Percentiles rank a stretch among this genome's conserved stretches.
Evolutionary conservation across 148 eudicot genomes (phyloP).

Genomic region (Talinum fruticosum): DNA sequence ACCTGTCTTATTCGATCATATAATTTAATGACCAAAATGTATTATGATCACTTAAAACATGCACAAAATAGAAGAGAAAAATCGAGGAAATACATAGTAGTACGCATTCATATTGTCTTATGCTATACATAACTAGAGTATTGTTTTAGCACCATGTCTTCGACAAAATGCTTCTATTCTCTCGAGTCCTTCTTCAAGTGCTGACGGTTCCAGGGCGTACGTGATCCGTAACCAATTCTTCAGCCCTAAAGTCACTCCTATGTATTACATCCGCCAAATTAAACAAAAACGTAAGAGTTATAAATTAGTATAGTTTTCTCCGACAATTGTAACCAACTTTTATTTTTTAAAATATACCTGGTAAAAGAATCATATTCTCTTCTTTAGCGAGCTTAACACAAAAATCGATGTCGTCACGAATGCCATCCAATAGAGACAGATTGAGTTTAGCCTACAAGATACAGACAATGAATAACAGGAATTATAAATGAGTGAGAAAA

Average conservation of each 20-base stretch:
- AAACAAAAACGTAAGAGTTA: not conserved
- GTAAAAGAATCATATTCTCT: conserved; percentile 34
- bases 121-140: too few relatives aligned
- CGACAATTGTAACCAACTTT: not conserved
- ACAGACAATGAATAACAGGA: not conserved
- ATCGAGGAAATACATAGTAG: too few relatives aligned
- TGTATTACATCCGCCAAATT: not conserved
- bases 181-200: conserved; percentile 47
- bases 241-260: conserved; percentile 54
- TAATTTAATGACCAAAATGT: too few relatives aligned
- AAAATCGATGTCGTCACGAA: conserved; percentile 35
- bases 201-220: conserved; percentile 55
- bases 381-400: conserved; percentile 43
- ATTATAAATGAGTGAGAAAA: not conserved
- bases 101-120: too few relatives aligned
- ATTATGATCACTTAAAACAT: too few relatives aligned
- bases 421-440: conserved; percentile 23
- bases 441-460: conserved; percentile 30
- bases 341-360: conserved; percentile 16
- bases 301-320: not conserved
- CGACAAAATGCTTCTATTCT: conserved; percentile 51
- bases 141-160: conserved; percentile 36
- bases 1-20: too few relatives aligned
- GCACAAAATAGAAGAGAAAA: too few relatives aligned
- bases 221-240: conserved; percentile 59